Conservation (phyloP, 495 filamentous ascomycete species). For the Talaromyces trachyspermus region DNA sequence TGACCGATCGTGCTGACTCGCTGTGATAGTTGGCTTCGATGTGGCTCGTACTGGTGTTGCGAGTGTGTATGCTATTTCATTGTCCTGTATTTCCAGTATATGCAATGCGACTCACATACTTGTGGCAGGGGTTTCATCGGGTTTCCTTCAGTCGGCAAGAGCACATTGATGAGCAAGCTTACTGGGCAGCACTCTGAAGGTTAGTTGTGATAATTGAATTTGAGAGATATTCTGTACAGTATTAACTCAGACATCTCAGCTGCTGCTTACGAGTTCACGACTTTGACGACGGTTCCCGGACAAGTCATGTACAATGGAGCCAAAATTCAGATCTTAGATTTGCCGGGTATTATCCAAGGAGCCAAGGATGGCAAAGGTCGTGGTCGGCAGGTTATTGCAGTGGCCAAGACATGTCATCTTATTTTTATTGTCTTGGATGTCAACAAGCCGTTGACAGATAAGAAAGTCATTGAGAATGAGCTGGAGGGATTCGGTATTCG, state of each 20-base stretch:
- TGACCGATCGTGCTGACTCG: constrained; percentile 16
- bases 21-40: constrained; percentile 73
- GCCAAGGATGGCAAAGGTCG: constrained; percentile 98
- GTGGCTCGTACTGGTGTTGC: constrained; percentile 97
- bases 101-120: constrained; percentile 10
- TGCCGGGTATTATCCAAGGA: constrained; percentile 97
- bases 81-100: neutral
- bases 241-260: constrained; percentile 36
- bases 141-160: constrained; percentile 97
- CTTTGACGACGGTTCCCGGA: constrained; percentile 91
- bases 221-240: neutral
- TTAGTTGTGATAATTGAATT: constrained; percentile 16
- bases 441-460: constrained; percentile 96
- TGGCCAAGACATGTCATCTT: constrained; percentile 96
- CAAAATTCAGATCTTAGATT: constrained; percentile 96
- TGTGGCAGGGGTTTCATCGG: constrained; percentile 49
- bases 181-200: constrained; percentile 95
- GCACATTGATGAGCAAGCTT: constrained; percentile 88
- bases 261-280: constrained; percentile 97
- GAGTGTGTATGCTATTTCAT: constrained; percentile 63
- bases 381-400: constrained; percentile 97
- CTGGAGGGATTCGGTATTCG: constrained; percentile 96
- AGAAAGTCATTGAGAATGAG: constrained; percentile 93
- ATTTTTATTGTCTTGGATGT: constrained; percentile 99
- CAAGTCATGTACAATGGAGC: constrained; percentile 96